phyloP scores from a whole-genome alignment of 164 flowering plant species.

The Houttuynia cordata region DNA sequence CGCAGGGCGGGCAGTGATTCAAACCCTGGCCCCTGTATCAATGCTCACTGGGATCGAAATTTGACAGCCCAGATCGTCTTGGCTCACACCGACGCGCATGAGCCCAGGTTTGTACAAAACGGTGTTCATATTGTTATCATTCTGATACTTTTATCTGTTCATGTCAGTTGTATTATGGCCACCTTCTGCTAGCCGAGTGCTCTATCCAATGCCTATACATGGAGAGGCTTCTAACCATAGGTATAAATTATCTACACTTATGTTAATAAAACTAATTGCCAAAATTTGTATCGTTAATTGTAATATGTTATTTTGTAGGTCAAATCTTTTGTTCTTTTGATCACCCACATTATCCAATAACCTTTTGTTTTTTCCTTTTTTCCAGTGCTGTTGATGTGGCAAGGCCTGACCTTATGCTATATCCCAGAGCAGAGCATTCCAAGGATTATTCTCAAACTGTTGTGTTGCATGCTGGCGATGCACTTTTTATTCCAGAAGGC shows the following conservation, averaged over 20 bases:
- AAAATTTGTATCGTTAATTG: background rate
- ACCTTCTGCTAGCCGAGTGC: conserved; percentile 68
- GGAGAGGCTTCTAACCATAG: conserved; percentile 99
- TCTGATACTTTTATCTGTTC: too few species aligned
- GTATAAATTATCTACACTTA: conserved; percentile 19
- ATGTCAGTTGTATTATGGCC: conserved; percentile 83
- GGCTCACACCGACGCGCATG: too few species aligned
- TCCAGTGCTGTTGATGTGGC: conserved; percentile 65
- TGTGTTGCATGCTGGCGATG: conserved; percentile 80
- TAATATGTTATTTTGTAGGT: background rate
- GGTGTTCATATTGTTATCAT: too few species aligned
- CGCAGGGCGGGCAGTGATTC: too few species aligned
- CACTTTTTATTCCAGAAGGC: conserved; percentile 96
- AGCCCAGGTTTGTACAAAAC: too few species aligned
- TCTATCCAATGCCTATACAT: conserved; percentile 79
- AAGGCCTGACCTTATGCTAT: conserved; percentile 46
- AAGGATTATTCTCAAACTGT: conserved; percentile 56
- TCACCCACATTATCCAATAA: background rate
- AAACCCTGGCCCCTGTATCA: too few species aligned
- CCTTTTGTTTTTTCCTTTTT: background rate
- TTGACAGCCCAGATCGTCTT: too few species aligned
- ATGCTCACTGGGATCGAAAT: too few species aligned
- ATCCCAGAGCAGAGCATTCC: conserved; percentile 65
- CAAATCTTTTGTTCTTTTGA: background rate
- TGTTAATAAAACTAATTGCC: background rate